Evolutionary conservation across 2,329 filamentous ascomycete species (phyloP).

Genomic region (Penicillium fuscoglaucum): DNA sequence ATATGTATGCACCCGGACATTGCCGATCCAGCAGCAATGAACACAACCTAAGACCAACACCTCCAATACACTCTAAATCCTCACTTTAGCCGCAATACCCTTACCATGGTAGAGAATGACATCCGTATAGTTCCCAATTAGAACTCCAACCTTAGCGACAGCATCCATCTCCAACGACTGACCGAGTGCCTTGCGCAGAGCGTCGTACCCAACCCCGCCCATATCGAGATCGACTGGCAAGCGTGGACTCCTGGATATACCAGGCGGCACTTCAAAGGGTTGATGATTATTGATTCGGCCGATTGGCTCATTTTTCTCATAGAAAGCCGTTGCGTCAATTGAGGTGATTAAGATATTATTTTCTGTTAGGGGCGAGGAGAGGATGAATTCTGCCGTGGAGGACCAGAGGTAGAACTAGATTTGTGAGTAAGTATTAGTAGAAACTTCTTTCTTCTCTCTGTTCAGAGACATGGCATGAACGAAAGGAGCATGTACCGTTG

Average conservation of each 20-base stretch:
- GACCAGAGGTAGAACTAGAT: conserved; percentile 71
- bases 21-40: neutral
- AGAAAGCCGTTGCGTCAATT: conserved; percentile 81
- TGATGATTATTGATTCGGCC: conserved; percentile 74
- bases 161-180: conserved; percentile 78
- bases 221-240: conserved; percentile 81
- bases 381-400: conserved; percentile 79
- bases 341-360: conserved; percentile 75
- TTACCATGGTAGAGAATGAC: conserved; percentile 68
- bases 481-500: conserved; percentile 55
- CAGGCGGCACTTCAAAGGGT: conserved; percentile 75
- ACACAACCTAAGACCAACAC: neutral
- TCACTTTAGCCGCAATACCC: conserved; percentile 68
- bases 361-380: conserved; percentile 73
- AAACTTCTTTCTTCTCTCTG: neutral
- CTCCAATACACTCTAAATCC: conserved; percentile 20
- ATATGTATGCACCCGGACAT: neutral
- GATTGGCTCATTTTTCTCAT: conserved; percentile 75
- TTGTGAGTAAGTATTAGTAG: conserved; percentile 14
- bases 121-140: conserved; percentile 73
- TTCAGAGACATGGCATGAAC: conserved; percentile 10
- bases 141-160: conserved; percentile 70
- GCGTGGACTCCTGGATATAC: conserved; percentile 68
- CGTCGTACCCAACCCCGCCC: conserved; percentile 77
- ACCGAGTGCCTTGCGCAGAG: conserved; percentile 75